Evolutionary conservation across 2,329 filamentous ascomycete genomes (phyloP).

Genomic region (Colletotrichum tropicale): DNA sequence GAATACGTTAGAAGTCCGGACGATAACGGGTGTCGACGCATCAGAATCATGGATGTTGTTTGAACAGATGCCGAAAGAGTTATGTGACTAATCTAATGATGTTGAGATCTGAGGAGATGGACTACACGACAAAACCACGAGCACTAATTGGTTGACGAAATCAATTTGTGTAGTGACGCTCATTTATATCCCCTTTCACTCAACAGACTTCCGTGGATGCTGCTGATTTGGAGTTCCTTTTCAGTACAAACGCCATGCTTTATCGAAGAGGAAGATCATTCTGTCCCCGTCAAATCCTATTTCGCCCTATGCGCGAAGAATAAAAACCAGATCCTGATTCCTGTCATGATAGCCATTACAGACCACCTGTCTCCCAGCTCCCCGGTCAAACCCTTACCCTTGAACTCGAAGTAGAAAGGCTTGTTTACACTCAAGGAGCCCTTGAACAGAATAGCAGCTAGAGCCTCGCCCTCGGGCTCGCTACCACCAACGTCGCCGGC

Average conservation of each 20-base stretch:
- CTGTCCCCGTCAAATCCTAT: too few relatives aligned
- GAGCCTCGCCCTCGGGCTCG: neutral
- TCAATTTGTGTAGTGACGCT: too few relatives aligned
- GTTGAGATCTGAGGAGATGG: too few relatives aligned
- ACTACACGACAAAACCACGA: too few relatives aligned
- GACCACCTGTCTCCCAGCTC: neutral
- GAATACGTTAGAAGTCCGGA: neutral
- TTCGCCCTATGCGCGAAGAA: neutral
- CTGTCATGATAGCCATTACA: neutral
- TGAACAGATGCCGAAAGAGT: neutral
- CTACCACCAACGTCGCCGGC: neutral
- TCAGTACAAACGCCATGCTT: too few relatives aligned
- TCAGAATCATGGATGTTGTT: neutral
- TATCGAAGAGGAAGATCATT: fast-evolving
- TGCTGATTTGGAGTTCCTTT: too few relatives aligned
- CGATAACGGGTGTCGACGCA: neutral
- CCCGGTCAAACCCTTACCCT: neutral
- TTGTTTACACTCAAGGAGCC: neutral
- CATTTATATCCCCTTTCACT: too few relatives aligned
- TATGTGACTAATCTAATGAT: neutral
- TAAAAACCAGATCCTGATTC: neutral
- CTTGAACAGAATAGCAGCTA: neutral
- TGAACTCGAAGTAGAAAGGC: neutral
- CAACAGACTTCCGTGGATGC: too few relatives aligned
- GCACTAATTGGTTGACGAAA: too few relatives aligned